Conservation (phyloP, 306 rosid genomes). For the Abrus precatorius region DNA sequence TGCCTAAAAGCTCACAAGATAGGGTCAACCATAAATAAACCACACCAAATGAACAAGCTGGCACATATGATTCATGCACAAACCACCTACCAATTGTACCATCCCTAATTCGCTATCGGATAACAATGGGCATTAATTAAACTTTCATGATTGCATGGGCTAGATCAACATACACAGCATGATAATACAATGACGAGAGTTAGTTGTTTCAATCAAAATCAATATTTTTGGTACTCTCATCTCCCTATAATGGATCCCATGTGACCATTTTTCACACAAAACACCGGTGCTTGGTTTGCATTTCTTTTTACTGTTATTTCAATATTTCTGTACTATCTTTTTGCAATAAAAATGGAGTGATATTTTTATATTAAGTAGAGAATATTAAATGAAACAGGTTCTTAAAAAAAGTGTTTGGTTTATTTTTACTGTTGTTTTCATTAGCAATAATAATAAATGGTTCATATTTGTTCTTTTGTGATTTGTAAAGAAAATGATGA, state of each 20-base stretch:
- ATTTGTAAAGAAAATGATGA: not conserved
- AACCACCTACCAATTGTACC: conserved; percentile 52
- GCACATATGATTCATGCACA: conserved; percentile 45
- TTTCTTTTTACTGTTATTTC: not conserved
- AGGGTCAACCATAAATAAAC: conserved; percentile 47
- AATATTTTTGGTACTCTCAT: not conserved
- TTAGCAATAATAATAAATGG: not conserved
- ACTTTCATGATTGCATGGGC: conserved; percentile 42
- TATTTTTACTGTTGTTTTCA: not conserved
- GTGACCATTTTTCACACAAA: conserved; percentile 40
- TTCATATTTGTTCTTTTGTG: not conserved
- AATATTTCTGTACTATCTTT: not conserved
- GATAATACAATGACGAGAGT: conserved; percentile 36
- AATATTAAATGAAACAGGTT: not conserved
- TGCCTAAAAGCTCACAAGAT: conserved; percentile 18
- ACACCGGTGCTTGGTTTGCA: not conserved
- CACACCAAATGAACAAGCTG: conserved; percentile 52
- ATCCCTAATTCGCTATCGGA: conserved; percentile 40
- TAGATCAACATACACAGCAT: conserved; percentile 41
- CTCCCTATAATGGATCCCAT: conserved; percentile 42
- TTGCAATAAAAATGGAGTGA: not conserved
- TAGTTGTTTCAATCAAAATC: conserved; percentile 38
- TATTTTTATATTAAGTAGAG: not conserved
- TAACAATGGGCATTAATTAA: conserved; percentile 49
- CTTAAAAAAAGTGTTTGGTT: not conserved